These are phyloP conservation scores for Aspergillus aculeatus DNA, from an alignment of 2,329 filamentous ascomycete species.

Conservation along the genomic window DNA sequence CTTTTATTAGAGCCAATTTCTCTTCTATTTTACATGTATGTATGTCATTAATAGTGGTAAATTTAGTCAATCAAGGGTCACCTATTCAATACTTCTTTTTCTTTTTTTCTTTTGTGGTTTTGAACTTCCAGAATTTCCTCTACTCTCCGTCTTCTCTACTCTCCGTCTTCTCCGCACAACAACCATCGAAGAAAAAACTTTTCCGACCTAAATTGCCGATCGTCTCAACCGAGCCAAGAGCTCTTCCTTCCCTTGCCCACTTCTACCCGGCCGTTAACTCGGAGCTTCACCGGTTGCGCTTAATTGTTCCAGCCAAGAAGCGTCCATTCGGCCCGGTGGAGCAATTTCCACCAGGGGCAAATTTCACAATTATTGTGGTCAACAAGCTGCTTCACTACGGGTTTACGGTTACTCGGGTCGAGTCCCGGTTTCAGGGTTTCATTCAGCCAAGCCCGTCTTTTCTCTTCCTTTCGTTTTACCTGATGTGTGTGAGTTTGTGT, in stretches of 20 bases:
- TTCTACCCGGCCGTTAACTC: neutral
- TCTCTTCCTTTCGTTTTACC: too few species aligned
- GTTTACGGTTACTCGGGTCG: too few species aligned
- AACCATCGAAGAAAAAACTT: neutral
- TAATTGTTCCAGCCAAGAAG: neutral
- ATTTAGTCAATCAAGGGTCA: conserved; percentile 38
- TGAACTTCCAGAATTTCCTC: neutral
- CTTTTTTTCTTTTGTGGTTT: neutral
- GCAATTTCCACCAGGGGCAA: neutral
- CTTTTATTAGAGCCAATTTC: conserved; percentile 35
- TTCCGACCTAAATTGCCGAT: neutral
- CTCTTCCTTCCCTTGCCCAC: neutral
- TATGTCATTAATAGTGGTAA: conserved; percentile 45
- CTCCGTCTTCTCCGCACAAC: neutral
- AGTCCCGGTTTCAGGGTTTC: too few species aligned
- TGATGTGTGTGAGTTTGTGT: too few species aligned
- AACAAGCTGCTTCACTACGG: too few species aligned
- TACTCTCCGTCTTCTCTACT: neutral
- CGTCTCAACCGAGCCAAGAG: neutral
- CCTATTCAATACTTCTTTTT: conserved; percentile 10
- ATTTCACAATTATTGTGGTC: neutral
- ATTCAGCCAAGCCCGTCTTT: too few species aligned
- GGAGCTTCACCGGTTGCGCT: neutral
- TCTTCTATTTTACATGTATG: conserved; percentile 41
- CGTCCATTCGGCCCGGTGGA: neutral